These are phyloP conservation scores for Kodamaea sagamina DNA, from an alignment of 805 yeast species.

Conservation along the genomic window DNA sequence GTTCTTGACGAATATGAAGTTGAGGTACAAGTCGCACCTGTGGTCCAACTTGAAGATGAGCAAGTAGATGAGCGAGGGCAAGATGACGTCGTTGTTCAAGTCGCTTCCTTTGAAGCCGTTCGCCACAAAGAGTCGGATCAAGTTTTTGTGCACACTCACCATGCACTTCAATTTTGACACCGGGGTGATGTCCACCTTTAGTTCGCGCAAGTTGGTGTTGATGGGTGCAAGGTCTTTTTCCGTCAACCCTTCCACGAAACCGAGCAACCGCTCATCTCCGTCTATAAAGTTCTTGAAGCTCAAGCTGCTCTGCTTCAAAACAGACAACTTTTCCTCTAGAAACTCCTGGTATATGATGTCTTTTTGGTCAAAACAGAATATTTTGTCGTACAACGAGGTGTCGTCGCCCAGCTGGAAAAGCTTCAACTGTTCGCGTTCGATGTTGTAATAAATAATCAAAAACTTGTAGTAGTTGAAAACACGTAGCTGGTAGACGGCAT, in stretches of 20 bases:
- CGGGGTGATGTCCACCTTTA: slow-evolving; percentile 32
- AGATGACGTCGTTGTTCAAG: slow-evolving; percentile 40
- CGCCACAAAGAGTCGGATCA: slow-evolving; percentile 21
- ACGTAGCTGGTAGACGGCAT: slow-evolving; percentile 41
- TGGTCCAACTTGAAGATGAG: slow-evolving; percentile 30
- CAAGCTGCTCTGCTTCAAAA: slow-evolving; percentile 27
- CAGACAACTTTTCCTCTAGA: slow-evolving; percentile 34
- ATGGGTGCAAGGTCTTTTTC: slow-evolving; percentile 22
- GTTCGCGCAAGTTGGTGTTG: slow-evolving; percentile 18
- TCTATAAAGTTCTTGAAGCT: slow-evolving; percentile 36
- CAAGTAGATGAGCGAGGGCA: slow-evolving; percentile 41
- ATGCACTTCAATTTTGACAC: slow-evolving; percentile 32
- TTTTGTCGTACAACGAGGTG: slow-evolving; percentile 37
- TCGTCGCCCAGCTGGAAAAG: slow-evolving; percentile 34
- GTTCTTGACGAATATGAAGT: slow-evolving; percentile 38
- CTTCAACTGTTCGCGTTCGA: slow-evolving; percentile 36
- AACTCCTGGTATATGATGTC: slow-evolving; percentile 40
- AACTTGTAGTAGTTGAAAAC: slow-evolving; percentile 45
- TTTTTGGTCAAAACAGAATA: slow-evolving; percentile 40
- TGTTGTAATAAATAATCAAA: slow-evolving; percentile 31
- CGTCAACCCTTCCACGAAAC: slow-evolving; percentile 21
- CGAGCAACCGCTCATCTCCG: slow-evolving; percentile 12
- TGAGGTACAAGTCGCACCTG: slow-evolving; percentile 33
- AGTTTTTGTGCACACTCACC: slow-evolving; percentile 34
- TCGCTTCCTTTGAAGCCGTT: slow-evolving; percentile 24